phyloP scores from a whole-genome alignment of 1,284 basidiomycete genomes.

The Cryptococcus maquisensis region DNA sequence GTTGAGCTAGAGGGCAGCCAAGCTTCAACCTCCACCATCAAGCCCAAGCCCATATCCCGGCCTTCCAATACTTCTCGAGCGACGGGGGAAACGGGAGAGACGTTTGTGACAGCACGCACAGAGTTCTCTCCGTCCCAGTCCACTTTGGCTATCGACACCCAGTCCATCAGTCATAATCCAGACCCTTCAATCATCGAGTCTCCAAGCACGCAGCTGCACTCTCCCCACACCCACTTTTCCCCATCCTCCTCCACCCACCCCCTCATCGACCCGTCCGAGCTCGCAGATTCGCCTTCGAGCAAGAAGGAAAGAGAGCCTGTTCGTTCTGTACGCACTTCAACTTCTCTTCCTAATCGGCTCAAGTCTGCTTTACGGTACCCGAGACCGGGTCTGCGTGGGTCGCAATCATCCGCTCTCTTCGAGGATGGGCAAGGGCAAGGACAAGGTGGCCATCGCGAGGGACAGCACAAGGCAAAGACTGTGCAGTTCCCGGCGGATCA shows the following conservation, averaged over 20 bases:
- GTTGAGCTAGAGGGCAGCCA: neutral
- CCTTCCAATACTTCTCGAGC: slow-evolving; percentile 13
- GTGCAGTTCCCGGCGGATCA: slow-evolving; percentile 39
- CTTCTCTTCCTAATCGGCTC: slow-evolving; percentile 9
- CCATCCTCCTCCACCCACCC: slow-evolving; percentile 24
- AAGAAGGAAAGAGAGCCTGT: neutral
- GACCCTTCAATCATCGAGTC: neutral
- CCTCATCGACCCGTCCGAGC: slow-evolving; percentile 11
- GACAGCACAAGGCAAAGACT: slow-evolving; percentile 24
- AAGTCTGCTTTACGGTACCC: slow-evolving; percentile 30
- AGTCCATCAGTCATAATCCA: neutral
- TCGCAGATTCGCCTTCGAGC: slow-evolving; percentile 6
- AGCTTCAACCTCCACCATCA: neutral
- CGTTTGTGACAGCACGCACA: slow-evolving; percentile 40
- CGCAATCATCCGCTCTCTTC: too few relatives aligned
- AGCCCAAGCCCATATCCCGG: neutral
- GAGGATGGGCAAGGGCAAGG: neutral
- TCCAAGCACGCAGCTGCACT: neutral
- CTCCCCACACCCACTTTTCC: slow-evolving; percentile 11
- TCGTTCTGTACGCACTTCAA: neutral
- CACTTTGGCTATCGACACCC: slow-evolving; percentile 3
- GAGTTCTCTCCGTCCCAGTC: slow-evolving; percentile 15
- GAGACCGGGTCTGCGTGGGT: too few relatives aligned
- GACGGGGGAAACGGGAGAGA: slow-evolving; percentile 36
- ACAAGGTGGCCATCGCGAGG: neutral